These are phyloP conservation scores for Vanilla planifolia DNA, from an alignment of 106 monocot species.

Conservation along the genomic window DNA sequence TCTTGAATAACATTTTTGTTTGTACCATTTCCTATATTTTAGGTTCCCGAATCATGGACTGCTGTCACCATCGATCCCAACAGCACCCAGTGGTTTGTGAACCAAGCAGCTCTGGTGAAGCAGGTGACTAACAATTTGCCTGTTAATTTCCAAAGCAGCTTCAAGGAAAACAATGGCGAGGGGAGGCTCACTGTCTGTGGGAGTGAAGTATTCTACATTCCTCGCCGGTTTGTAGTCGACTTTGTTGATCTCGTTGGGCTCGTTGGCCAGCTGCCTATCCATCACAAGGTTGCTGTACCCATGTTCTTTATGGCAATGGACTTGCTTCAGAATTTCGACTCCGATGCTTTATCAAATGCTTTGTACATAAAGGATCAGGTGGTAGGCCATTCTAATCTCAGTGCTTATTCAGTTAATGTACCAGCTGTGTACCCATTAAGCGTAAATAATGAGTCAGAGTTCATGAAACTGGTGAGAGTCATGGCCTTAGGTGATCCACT, in stretches of 20 bases:
- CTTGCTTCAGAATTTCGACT: slow-evolving; percentile 61
- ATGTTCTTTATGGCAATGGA: slow-evolving; percentile 89
- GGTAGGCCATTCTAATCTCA: slow-evolving; percentile 28
- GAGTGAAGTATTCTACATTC: slow-evolving; percentile 84
- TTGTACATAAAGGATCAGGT: slow-evolving; percentile 37
- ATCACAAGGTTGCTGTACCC: slow-evolving; percentile 86
- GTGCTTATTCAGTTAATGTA: slow-evolving; percentile 46
- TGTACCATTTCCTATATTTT: not conserved
- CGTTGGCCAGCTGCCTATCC: slow-evolving; percentile 59
- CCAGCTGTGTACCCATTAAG: slow-evolving; percentile 74
- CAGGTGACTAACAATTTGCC: slow-evolving; percentile 55
- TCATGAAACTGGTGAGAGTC: slow-evolving; percentile 74
- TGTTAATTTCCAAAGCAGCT: slow-evolving; percentile 74
- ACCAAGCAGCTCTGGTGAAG: slow-evolving; percentile 54
- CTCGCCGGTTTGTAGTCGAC: slow-evolving; percentile 48
- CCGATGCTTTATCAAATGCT: slow-evolving; percentile 35
- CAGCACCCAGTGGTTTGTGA: slow-evolving; percentile 48
- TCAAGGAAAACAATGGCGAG: slow-evolving; percentile 52
- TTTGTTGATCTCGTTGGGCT: slow-evolving; percentile 66
- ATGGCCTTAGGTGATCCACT: slow-evolving; percentile 87
- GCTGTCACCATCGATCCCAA: slow-evolving; percentile 37
- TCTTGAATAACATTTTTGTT: not conserved
- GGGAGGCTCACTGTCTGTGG: slow-evolving; percentile 54
- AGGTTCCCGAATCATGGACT: slow-evolving; percentile 75
- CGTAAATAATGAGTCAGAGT: slow-evolving; percentile 60